Evolutionary conservation across 208 protist species (phyloP).

Genomic region (Leishmania turanica): DNA sequence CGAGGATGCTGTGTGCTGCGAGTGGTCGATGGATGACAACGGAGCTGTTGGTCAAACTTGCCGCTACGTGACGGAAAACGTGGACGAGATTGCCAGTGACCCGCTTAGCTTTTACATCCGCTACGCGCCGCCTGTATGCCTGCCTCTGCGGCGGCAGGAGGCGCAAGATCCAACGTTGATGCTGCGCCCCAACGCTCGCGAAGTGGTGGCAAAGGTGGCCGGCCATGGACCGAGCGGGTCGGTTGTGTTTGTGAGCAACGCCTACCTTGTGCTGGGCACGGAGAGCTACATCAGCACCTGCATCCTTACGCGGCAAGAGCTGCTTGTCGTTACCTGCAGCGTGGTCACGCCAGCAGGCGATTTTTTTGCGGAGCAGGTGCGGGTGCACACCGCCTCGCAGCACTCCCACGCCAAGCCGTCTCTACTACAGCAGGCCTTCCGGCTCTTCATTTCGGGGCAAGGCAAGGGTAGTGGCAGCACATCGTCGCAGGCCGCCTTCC

Average conservation of each 20-base stretch:
- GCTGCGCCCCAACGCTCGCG: constrained; percentile 42
- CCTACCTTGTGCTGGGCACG: constrained; percentile 59
- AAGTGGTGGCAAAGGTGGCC: constrained; percentile 49
- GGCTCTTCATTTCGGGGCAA: constrained; percentile 43
- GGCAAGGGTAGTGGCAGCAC: constrained; percentile 25
- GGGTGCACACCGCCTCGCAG: constrained; percentile 47
- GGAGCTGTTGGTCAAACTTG: constrained; percentile 35
- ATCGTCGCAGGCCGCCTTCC: constrained; percentile 50
- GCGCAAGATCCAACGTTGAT: constrained; percentile 2
- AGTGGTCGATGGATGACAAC: constrained; percentile 36
- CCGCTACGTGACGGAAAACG: constrained; percentile 25
- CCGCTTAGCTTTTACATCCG: constrained; percentile 57
- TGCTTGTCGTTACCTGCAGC: constrained; percentile 73
- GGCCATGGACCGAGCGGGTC: constrained; percentile 17
- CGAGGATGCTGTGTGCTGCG: constrained; percentile 17
- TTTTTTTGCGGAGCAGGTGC: constrained; percentile 57
- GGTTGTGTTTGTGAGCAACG: constrained; percentile 58
- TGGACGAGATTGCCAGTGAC: constrained; percentile 42
- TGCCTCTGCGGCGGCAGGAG: constrained; percentile 33
- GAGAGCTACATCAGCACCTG: constrained; percentile 65
- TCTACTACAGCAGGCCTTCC: constrained; percentile 46
- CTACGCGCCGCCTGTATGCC: constrained; percentile 51
- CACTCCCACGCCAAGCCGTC: constrained; percentile 38
- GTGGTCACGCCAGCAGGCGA: constrained; percentile 57
- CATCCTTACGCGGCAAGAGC: constrained; percentile 49